Evolutionary conservation across 192 early-diverging fungal genomes (phyloP), one percentile per base, ranked within the genome.

Genomic region (Coemansia sp.): DNA sequence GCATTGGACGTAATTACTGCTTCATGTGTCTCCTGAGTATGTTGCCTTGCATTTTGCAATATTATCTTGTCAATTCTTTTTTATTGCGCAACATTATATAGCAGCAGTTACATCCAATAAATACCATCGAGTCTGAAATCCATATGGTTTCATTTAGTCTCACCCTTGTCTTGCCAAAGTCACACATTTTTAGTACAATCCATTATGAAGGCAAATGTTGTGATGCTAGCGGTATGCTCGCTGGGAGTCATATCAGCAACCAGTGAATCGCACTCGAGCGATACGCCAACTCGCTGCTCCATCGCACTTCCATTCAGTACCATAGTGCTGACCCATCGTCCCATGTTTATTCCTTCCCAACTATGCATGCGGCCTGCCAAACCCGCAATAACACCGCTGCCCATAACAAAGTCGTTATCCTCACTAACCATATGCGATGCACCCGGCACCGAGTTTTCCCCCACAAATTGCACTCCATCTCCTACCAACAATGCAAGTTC

Each of bases 401-500:
- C 74, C 26, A 35, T 67, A 3, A 71, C 74, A 38, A 59, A 71
- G 26, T 29, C 50, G 3, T 38, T 76, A 8, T 20, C 27, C 0
- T 20, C 45, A 0, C 43, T 77, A 64, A 45, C 27, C 18, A 64
- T 77, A 5, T 77, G 74, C 32, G 74, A 77, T 47, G 68, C 68
- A 8, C 24, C 29, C 0, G 66, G 54, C 1, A 27, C 59, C 2
- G 62, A 66, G 26, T 49, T 57, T 24, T 37, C 50, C 12, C 74
- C 74, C n/a, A 50, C 43, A 9, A 37, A 54, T 41, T 75, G 73
- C 20, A 7, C 43, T 4, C 39, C 68, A 16, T 49, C 57, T 11
- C 59, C 43, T 4, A 29, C 58, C 23, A 51, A n/a, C 3, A n/a
- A 1, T 3, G 43, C 19, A 0, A n/a, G 48, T 18, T 20, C 16